Percentiles rank a stretch among this genome's conserved stretches.
Evolutionary conservation across 2,329 filamentous ascomycete genomes (phyloP).

Genomic region (Coleophoma cylindrospora): DNA sequence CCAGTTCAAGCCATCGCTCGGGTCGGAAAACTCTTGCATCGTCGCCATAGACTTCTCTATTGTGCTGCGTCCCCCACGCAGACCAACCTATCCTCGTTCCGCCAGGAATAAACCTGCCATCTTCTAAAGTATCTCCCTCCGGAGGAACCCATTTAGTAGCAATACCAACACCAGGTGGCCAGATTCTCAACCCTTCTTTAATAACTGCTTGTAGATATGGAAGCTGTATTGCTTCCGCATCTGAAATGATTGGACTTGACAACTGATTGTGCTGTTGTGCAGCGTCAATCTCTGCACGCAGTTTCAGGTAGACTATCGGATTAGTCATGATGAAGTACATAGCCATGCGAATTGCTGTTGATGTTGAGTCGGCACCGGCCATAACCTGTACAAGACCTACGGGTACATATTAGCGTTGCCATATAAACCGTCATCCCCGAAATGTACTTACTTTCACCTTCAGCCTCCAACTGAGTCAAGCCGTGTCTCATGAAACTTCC

Average conservation of each 20-base stretch:
- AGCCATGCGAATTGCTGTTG: conserved; percentile 46
- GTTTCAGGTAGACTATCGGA: conserved; percentile 35
- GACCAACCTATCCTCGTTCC: conserved; percentile 37
- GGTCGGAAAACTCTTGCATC: conserved; percentile 39
- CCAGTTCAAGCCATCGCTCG: conserved; percentile 39
- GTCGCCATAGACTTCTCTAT: conserved; percentile 30
- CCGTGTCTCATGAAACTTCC: conserved; percentile 41
- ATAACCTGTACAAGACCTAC: conserved; percentile 24
- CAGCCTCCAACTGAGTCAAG: conserved; percentile 5
- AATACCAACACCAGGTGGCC: conserved; percentile 25
- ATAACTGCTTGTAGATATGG: conserved; percentile 34
- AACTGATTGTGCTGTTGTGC: conserved; percentile 32
- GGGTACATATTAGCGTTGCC: too few relatives aligned
- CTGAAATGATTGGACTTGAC: conserved; percentile 11
- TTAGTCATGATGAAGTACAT: conserved; percentile 47
- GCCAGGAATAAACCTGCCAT: conserved; percentile 32
- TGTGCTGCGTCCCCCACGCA: conserved; percentile 34
- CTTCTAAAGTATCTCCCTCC: conserved; percentile 33
- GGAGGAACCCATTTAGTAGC: conserved; percentile 39
- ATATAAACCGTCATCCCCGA: too few relatives aligned
- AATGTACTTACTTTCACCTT: not conserved
- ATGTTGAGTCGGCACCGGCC: conserved; percentile 52
- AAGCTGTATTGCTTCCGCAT: conserved; percentile 1
- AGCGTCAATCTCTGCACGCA: conserved; percentile 39
- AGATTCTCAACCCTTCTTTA: conserved; percentile 39